Evolutionary conservation across 495 filamentous ascomycete species (phyloP).

Genomic region (Podospora australis): DNA sequence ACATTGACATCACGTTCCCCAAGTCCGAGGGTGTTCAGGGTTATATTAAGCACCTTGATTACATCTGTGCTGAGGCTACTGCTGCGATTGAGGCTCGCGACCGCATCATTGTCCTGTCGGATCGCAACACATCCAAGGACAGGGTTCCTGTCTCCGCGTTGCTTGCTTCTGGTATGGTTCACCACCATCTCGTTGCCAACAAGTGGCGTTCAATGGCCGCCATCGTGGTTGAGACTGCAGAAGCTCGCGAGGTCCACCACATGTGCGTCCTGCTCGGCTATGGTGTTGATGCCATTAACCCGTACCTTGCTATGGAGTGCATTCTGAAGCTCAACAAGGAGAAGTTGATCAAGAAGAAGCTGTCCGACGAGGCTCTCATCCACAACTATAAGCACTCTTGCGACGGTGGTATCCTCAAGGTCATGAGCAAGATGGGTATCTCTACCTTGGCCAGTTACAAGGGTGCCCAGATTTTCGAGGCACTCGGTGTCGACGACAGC

Average conservation of each 20-base stretch:
- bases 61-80: conserved; percentile 80
- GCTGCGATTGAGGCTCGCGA: conserved; percentile 80
- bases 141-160: conserved; percentile 85
- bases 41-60: conserved; percentile 83
- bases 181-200: conserved; percentile 95
- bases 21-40: conserved; percentile 79
- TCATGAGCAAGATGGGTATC: conserved; percentile 99
- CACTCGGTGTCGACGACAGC: conserved; percentile 90
- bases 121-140: conserved; percentile 77
- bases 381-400: conserved; percentile 98
- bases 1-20: conserved; percentile 95
- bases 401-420: conserved; percentile 96
- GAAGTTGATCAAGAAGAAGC: conserved; percentile 83
- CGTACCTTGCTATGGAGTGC: conserved; percentile 95
- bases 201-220: conserved; percentile 91
- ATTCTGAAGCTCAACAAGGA: conserved; percentile 98
- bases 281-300: conserved; percentile 92
- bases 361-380: conserved; percentile 77
- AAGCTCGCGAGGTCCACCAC: conserved; percentile 97
- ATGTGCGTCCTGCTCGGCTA: conserved; percentile 98
- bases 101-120: conserved; percentile 84
- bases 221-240: conserved; percentile 86
- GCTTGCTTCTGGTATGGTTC: conserved; percentile 88
- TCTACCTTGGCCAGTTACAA: conserved; percentile 98
- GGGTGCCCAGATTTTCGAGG: conserved; percentile 98